Evolutionary conservation across 345 rosid genomes (phyloP), one percentile per base, ranked within the genome.

Genomic region (Populus ilicifolia): DNA sequence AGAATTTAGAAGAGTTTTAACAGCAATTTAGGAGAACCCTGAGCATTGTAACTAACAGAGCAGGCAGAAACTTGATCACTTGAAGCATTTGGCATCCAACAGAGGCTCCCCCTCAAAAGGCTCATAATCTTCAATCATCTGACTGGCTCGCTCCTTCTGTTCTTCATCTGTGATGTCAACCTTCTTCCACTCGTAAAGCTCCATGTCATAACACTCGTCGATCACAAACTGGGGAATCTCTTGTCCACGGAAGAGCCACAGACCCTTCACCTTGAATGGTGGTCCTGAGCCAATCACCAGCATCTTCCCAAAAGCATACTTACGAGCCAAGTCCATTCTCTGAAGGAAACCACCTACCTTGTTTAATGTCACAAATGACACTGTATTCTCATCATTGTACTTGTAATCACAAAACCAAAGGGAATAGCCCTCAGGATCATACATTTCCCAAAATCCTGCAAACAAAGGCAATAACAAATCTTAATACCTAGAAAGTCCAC

Each of bases 401-500:
- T 95, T 95, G 90, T 95, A 95, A 79, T 95, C 94, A 50, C 98
- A 95, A 83, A 95, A 93, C 99, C 99, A 95, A 2, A 95, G 84
- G 0, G 99, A 95, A 85, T 95, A 95, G 27, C 99, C 99, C 86
- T 95, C 98, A 0, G 96, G 92, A 82, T 95, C 99, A 73, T 92
- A 93, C 97, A 95, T 95, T 84, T 93, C 99, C 99, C 99, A 95
- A 89, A 95, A 95, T 67, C 99, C 99, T 95, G 12, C 46, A 76
- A 35, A 39, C 11, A 36, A 13, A 65, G 7, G 16, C 5, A 12
- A 63, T 1, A 67, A 16, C 4, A 33, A 67, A 16, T 4, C 33
- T 17, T 20, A 66, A 1, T 17, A 6, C 70, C 8, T 67, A 21
- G 20, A 25, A 12, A 46, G 52, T 46, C 12, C 52, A 46, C 0